Conservation (phyloP, 2,329 filamentous ascomycete genomes). For the Phoma herbarum region DNA sequence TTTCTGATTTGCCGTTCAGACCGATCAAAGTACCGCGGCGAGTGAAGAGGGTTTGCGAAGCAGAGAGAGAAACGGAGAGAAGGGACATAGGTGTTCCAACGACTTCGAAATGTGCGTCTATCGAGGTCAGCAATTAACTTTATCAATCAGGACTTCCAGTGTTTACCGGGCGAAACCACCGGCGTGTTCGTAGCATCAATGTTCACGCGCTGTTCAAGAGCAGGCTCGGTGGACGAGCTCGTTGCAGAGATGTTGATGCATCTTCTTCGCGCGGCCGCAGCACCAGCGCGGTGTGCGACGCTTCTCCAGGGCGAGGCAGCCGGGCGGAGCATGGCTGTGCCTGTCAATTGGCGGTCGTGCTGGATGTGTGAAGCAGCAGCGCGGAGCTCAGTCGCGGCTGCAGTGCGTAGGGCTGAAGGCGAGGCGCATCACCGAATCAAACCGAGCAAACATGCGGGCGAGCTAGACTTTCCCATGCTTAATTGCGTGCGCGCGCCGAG, state of each 20-base stretch:
- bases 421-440: slow-evolving; percentile 15
- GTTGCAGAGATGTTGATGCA: slow-evolving; percentile 59
- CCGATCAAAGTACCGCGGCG: slow-evolving; percentile 89
- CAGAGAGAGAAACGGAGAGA: slow-evolving; percentile 89
- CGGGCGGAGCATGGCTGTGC: slow-evolving; percentile 44
- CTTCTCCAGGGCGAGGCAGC: slow-evolving; percentile 41
- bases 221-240: slow-evolving; percentile 52
- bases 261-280: slow-evolving; percentile 40
- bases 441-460: slow-evolving; percentile 25
- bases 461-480: slow-evolving; percentile 18
- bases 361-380: slow-evolving; percentile 16
- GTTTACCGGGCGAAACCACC: slow-evolving; percentile 41
- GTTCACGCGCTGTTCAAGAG: slow-evolving; percentile 43
- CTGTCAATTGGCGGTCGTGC: slow-evolving; percentile 34
- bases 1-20: slow-evolving; percentile 88
- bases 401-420: slow-evolving; percentile 18
- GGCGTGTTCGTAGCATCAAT: slow-evolving; percentile 34
- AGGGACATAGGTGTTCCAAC: slow-evolving; percentile 91
- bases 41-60: slow-evolving; percentile 93
- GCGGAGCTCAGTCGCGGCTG: slow-evolving; percentile 19
- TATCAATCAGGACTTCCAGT: neutral
- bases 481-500: slow-evolving; percentile 12
- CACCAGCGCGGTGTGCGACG: slow-evolving; percentile 31
- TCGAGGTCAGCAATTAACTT: neutral
- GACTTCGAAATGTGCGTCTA: slow-evolving; percentile 95